Base-by-base conservation (phyloP, 2,329 filamentous ascomycete species). In the Fusarium sp. region DNA sequence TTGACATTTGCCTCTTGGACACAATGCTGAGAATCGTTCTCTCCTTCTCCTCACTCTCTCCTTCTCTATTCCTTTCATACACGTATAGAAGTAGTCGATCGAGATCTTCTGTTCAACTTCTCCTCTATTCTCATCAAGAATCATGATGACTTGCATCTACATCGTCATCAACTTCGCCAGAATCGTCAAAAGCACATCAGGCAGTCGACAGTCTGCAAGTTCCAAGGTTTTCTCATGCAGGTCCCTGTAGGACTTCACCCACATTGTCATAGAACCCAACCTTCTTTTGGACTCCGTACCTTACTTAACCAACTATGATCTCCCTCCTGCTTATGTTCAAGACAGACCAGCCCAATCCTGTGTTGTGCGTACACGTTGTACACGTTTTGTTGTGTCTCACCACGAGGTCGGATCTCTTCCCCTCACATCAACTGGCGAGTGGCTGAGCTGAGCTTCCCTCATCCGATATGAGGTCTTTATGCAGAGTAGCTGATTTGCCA, bases 341-440 rank as follows among this genome's bases (percentile, higher is more conserved):
- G 65, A 69, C 60, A 70, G 23, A 3, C 55, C 55, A 29, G 41
- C 29, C 54, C 55, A 49, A 8, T 63, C 18, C 21, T 37, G 16
- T 44, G 14, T 49, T 60, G 38, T 27, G 39, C 35, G 27, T 23
- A 42, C 41, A 60, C 46, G 33, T 69, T 65, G 60, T 23, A 33
- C 46, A 60, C 59, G 65, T 69, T 69, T 60, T 69, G 52, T 52
- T 10, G 52, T 69, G 66, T 65, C 66, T 69, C 56, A 37, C 62
- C 63, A 66, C 33, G 23, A 45, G 38, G 31, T 60, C 59, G 39
- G 35, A 23, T 65, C 15, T 41, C 11, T 19, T 62, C 41, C 59
- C 65, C 66, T 69, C 66, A 51, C 66, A 64, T 69, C 33, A 52
- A 69, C 21, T 18, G 15, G n/a, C 19, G 6, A 18, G 58, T 69